Base-by-base conservation (phyloP, 495 filamentous ascomycete genomes). In the Aspergillus indologenus region DNA sequence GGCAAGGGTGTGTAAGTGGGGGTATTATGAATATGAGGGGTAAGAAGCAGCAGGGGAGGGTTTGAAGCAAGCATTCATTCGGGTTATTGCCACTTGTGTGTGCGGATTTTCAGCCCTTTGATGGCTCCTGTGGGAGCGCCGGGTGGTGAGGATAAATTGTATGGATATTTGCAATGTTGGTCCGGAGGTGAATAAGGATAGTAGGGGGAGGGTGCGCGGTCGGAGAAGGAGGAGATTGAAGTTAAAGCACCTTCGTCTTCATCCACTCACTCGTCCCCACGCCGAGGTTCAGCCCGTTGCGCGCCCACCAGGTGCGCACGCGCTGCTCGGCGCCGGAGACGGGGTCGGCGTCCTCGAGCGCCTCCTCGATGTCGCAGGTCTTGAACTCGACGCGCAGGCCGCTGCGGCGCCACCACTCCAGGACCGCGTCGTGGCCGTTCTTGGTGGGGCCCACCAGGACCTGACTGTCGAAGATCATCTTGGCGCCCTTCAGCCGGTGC, bases 331-430 rank as follows among this genome's bases (percentile, higher is more conserved):
- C 73, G 46, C 77, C 74, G 63, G 79, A 71, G 58, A 86, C 80
- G 5, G 89, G 85, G 53, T 88, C 79, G 20, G 86, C 87, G 66
- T 96, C 92, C 69, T 97, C 92, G 56, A 97, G 76, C 11, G 92
- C 92, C 73, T 96, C 92, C 69, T 96, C 92, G 61, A 97, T 91
- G 75, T 96, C 91, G 62, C 91, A 96, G 9, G 92, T 95, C 75
- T 92, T 93, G 68, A 96, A 97, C 71, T 96, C 91, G 14, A 96
- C 91, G 12, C 79, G 75, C 43, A 90, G 80, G 0, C 87, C 87
- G 60, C 86, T 89, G 50, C 75, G 72, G 59, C 88, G 89, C 92
- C 92, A 97, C 92, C 92, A 97, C 67, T 96, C 89, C 15, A 97
- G 71, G 26, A 96, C 90, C 20, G 86, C 81, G 19, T 88, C 85